phyloP scores from a whole-genome alignment of 768 basidiomycete genomes.

The Leccinum arenicola region DNA sequence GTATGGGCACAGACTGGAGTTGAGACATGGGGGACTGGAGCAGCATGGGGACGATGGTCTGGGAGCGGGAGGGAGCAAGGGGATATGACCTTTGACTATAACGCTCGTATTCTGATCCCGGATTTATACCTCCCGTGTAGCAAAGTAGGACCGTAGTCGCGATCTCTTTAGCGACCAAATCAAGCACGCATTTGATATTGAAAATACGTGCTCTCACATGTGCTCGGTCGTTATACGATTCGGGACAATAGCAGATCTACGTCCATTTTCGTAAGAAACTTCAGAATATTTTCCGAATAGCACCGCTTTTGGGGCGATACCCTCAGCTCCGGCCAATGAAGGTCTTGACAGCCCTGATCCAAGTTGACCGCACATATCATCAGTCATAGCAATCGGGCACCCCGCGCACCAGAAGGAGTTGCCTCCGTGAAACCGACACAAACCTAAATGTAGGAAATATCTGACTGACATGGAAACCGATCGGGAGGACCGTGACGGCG shows the following conservation, averaged over 20 bases:
- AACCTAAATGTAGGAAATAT: conserved; percentile 4
- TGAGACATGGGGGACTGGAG: conserved; percentile 19
- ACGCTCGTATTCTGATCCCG: conserved; percentile 18
- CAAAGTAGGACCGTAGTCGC: conserved; percentile 25
- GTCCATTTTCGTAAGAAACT: conserved; percentile 23
- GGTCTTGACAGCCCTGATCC: conserved; percentile 18
- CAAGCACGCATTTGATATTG: conserved; percentile 33
- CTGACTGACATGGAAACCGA: conserved; percentile 17
- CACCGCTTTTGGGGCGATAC: conserved; percentile 17
- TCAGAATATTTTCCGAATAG: conserved; percentile 16
- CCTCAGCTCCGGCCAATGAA: conserved; percentile 18
- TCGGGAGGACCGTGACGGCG: conserved; percentile 23
- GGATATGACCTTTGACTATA: conserved; percentile 20
- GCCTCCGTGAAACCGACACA: conserved; percentile 15
- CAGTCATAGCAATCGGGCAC: conserved; percentile 9
- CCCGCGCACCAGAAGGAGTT: conserved; percentile 14
- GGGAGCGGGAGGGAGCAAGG: conserved; percentile 12
- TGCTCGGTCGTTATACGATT: conserved; percentile 28
- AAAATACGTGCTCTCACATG: conserved; percentile 33
- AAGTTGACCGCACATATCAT: conserved; percentile 8
- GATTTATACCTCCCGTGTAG: conserved; percentile 34
- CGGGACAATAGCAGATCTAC: conserved; percentile 25
- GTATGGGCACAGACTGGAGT: conserved; percentile 43
- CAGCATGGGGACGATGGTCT: conserved; percentile 11
- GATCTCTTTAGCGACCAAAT: conserved; percentile 32